Evolutionary conservation across 1,284 basidiomycete species (phyloP).

Genomic region (Xanthoconium separans): DNA sequence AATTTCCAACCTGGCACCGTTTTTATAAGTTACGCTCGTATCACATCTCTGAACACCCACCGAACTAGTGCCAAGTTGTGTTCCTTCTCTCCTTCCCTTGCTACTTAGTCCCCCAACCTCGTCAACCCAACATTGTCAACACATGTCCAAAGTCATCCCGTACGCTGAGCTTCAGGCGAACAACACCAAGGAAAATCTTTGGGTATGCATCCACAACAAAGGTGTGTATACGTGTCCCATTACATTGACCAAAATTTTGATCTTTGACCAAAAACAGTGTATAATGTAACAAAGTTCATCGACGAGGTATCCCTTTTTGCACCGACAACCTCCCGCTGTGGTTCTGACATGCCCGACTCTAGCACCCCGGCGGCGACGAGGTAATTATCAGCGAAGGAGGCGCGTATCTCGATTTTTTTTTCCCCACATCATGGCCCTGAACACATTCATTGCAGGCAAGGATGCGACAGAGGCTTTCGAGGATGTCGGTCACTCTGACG

Average conservation of each 20-base stretch:
- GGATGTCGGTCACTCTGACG: slow-evolving; percentile 99
- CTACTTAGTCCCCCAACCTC: slow-evolving; percentile 5
- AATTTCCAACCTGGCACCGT: slow-evolving; percentile 9
- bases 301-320: slow-evolving; percentile 78
- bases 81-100: slow-evolving; percentile 15
- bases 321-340: neutral
- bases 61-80: slow-evolving; percentile 7
- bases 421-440: neutral
- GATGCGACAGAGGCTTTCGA: slow-evolving; percentile 99
- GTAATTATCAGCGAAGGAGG: slow-evolving; percentile 93
- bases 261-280: slow-evolving; percentile 60
- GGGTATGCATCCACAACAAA: slow-evolving; percentile 81
- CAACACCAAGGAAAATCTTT: slow-evolving; percentile 72
- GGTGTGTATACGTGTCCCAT: slow-evolving; percentile 47
- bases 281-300: slow-evolving; percentile 92
- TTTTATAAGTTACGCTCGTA: slow-evolving; percentile 24
- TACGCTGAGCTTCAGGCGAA: slow-evolving; percentile 75
- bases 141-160: slow-evolving; percentile 60
- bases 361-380: slow-evolving; percentile 95
- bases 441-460: slow-evolving; percentile 51
- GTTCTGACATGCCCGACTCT: slow-evolving; percentile 14
- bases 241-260: slow-evolving; percentile 23
- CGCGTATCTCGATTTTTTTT: slow-evolving; percentile 43
- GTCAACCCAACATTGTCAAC: slow-evolving; percentile 19
- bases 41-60: slow-evolving; percentile 2